A percentile compares a stretch with the other conserved stretches of the same genome.
Conservation (phyloP, 192 early-diverging fungal species). For the Chytriomyces hyalinus region DNA sequence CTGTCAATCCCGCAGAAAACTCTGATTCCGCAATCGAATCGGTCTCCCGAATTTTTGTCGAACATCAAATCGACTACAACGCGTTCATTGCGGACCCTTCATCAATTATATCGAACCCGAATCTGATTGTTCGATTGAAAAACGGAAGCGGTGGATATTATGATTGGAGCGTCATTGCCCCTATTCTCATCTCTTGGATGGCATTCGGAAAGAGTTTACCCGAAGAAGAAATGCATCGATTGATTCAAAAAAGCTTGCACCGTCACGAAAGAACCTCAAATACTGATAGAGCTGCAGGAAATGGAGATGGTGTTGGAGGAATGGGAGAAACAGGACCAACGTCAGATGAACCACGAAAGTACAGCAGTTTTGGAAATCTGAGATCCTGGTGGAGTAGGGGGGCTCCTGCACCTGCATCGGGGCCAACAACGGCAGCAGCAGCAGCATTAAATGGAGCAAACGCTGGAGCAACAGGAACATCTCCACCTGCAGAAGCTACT, state of each 20-base stretch:
- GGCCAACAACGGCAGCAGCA: background rate
- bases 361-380: conserved; percentile 40
- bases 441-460: background rate
- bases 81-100: conserved; percentile 58
- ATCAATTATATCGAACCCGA: conserved; percentile 54
- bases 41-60: conserved; percentile 54
- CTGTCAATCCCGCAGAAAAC: background rate
- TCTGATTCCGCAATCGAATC: conserved; percentile 15
- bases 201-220: conserved; percentile 64
- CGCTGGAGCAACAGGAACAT: background rate
- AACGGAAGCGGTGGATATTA: conserved; percentile 60
- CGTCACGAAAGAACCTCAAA: background rate
- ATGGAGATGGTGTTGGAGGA: background rate
- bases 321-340: background rate
- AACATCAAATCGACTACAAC: conserved; percentile 62
- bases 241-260: background rate
- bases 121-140: conserved; percentile 57
- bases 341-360: conserved; percentile 26
- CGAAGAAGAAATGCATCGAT: conserved; percentile 28
- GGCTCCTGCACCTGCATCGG: background rate
- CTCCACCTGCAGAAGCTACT: background rate
- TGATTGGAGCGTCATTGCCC: conserved; percentile 64
- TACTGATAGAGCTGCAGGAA: background rate
- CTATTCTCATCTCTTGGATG: conserved; percentile 62
- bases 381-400: conserved; percentile 46